Evolutionary conservation across 257 asterid species (phyloP).

Genomic region (Solanum bukasovii): DNA sequence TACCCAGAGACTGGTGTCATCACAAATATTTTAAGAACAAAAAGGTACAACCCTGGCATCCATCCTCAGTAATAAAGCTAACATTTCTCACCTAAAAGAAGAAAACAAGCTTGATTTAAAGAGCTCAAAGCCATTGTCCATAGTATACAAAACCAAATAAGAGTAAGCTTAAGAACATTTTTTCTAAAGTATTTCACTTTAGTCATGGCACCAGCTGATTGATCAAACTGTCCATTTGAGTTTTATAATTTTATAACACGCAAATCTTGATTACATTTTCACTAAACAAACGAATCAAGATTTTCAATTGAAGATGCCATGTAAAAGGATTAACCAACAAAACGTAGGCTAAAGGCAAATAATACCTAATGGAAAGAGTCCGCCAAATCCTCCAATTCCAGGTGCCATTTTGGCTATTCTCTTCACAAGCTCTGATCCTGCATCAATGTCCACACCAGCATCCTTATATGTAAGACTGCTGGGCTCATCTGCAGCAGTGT

Average conservation of each 20-base stretch:
- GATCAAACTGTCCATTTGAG: neutral
- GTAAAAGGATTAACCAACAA: neutral
- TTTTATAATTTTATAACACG: neutral
- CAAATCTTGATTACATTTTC: neutral
- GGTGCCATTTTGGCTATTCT: constrained; percentile 96
- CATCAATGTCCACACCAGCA: constrained; percentile 96
- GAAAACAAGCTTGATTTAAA: neutral
- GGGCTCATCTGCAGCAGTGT: constrained; percentile 15
- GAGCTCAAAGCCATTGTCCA: neutral
- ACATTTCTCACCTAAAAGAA: neutral
- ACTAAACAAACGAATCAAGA: neutral
- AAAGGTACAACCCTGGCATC: neutral
- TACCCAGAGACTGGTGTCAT: neutral
- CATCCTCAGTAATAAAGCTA: neutral
- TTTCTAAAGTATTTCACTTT: neutral
- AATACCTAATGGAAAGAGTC: constrained; percentile 85
- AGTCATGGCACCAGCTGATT: neutral
- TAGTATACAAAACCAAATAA: neutral
- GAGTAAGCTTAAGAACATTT: neutral
- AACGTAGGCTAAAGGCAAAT: neutral
- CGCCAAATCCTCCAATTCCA: constrained; percentile 98
- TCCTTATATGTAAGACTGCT: constrained; percentile 71
- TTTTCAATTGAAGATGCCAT: neutral
- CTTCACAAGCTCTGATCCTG: constrained; percentile 86
- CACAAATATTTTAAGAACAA: neutral